Evolutionary conservation across 768 basidiomycete species (phyloP), one percentile per base, ranked within the genome.

Genomic region (Leccinum uliginosum): DNA sequence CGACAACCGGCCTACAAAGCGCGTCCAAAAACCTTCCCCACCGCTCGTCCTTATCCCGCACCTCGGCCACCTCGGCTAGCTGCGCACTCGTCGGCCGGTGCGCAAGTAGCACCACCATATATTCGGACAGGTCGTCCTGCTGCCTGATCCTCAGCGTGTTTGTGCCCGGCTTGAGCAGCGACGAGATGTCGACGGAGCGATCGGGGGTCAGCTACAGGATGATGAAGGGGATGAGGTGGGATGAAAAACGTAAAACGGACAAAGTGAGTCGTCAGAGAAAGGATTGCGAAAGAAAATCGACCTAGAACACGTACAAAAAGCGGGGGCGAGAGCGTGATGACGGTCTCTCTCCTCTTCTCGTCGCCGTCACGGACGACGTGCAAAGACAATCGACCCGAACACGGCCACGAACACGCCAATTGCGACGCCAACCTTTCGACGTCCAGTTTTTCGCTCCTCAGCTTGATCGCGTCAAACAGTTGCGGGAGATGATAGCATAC

Each of bases 81-180:
- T 85, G 84, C 2, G 62, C 66, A 8, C 47, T 60, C 7, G 80
- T 83, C 4, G 84, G 84, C 35, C 65, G 72, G 64, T 85, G 83
- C 1, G 72, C 74, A 49, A 77, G 76, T 6, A 85, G 67, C 27
- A 80, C 70, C 50, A 83, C 72, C 24, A 75, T 67, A 55, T 80
- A 77, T 30, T 72, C 67, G 7, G 78, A 76, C 67, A 81, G 66
- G 61, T 80, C 78, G 19, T 65, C 67, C 29, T 62, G 65, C 52
- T 82, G 82, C 30, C 58, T 62, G 30, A 85, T 70, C 55, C 75
- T 69, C 9, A 84, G 63, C 1, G 53, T 67, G 59, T 84, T 84
- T 9, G 64, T 44, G 19, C 82, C 83, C 0, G 51, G 38, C 17
- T 57, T 62, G 23, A 81, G 57, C 53, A 80, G 76, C 17, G 73